These are phyloP conservation scores for Blastobotrys attinorum DNA, from an alignment of 805 yeast genomes.

Conservation along the genomic window DNA sequence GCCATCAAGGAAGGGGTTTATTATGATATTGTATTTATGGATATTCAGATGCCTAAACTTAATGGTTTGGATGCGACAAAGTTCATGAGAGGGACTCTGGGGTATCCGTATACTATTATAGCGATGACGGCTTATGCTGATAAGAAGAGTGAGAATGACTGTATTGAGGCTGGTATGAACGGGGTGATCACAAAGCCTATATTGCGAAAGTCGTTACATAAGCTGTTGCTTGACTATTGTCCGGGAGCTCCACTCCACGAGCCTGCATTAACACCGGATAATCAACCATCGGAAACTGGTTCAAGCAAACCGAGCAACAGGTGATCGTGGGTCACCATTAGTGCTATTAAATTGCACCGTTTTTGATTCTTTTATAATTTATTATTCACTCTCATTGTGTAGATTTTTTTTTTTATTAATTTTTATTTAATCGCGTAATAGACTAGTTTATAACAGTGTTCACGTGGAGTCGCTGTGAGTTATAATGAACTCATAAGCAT, in stretches of 20 bases:
- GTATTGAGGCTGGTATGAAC: constrained; percentile 85
- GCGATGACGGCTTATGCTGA: constrained; percentile 96
- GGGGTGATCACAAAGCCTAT: constrained; percentile 88
- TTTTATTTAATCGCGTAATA: not conserved
- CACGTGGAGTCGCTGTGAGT: too few relatives aligned
- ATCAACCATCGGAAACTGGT: too few relatives aligned
- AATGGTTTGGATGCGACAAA: constrained; percentile 85
- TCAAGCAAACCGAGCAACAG: too few relatives aligned
- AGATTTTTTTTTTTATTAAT: not conserved
- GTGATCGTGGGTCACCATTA: too few relatives aligned
- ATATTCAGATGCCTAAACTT: constrained; percentile 92
- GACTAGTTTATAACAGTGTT: too few relatives aligned
- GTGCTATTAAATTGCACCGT: too few relatives aligned
- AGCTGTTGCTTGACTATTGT: constrained; percentile 34
- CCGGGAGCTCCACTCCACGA: not conserved
- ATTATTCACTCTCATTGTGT: too few relatives aligned
- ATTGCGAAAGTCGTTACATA: constrained; percentile 57
- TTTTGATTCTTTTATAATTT: too few relatives aligned
- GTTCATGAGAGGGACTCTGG: constrained; percentile 55
- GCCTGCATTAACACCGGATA: too few relatives aligned
- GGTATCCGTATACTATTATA: constrained; percentile 67
- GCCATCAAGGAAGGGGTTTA: constrained; percentile 25
- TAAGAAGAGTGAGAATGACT: constrained; percentile 68
- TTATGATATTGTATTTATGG: constrained; percentile 85
- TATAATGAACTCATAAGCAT: too few relatives aligned